These are phyloP conservation scores for Pyricularia sp. DNA, from an alignment of 2,329 filamentous ascomycete species.

Conservation along the genomic window DNA sequence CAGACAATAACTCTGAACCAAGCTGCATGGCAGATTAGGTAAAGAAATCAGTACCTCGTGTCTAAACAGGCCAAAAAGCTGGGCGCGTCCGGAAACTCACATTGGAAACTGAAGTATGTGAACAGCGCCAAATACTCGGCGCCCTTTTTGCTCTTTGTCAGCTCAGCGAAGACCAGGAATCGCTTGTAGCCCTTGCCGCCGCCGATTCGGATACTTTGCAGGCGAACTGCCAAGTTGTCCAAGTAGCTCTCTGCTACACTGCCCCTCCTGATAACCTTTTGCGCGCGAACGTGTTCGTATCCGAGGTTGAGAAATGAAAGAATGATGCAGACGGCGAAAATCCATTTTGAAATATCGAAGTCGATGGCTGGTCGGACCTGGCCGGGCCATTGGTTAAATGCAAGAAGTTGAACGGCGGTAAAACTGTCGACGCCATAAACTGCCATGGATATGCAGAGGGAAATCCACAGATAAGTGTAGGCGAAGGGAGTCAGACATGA, in stretches of 20 bases:
- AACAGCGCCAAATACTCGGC: slow-evolving; percentile 86
- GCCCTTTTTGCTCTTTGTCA: slow-evolving; percentile 87
- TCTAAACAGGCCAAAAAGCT: not conserved
- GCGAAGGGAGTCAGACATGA: slow-evolving; percentile 71
- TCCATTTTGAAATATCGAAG: slow-evolving; percentile 79
- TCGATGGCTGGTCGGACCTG: slow-evolving; percentile 71
- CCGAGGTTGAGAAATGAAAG: slow-evolving; percentile 74
- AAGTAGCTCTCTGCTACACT: slow-evolving; percentile 89
- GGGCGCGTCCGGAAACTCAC: slow-evolving; percentile 26
- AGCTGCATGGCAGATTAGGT: slow-evolving; percentile 34
- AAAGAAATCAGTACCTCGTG: not conserved
- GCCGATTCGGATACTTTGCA: slow-evolving; percentile 73
- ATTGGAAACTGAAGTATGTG: slow-evolving; percentile 71
- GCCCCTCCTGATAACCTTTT: slow-evolving; percentile 71
- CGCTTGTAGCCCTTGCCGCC: slow-evolving; percentile 73
- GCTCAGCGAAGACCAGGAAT: slow-evolving; percentile 84
- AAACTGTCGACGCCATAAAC: slow-evolving; percentile 90
- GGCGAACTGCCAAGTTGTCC: slow-evolving; percentile 73
- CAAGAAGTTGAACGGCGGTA: slow-evolving; percentile 83
- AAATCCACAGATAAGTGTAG: slow-evolving; percentile 77
- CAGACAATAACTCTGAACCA: slow-evolving; percentile 86
- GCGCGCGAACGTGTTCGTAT: slow-evolving; percentile 72
- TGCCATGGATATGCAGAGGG: slow-evolving; percentile 66
- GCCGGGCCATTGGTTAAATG: slow-evolving; percentile 82
- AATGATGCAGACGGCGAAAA: slow-evolving; percentile 89